Conservation (phyloP, 2,329 filamentous ascomycete species). For the Allantophomopsis cytisporea region DNA sequence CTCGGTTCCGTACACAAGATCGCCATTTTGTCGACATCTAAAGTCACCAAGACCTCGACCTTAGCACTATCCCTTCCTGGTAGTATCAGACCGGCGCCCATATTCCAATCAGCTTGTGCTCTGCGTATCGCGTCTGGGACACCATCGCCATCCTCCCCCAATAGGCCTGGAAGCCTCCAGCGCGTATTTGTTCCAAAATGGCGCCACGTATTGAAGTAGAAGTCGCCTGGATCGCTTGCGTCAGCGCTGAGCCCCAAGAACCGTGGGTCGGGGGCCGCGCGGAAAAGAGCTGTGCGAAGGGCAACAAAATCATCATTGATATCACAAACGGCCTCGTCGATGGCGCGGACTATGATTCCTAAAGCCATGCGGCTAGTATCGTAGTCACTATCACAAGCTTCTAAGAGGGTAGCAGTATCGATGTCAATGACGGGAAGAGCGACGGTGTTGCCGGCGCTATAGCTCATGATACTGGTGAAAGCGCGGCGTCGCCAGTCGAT, state of each 20-base stretch:
- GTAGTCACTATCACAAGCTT: background rate
- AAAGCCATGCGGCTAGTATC: background rate
- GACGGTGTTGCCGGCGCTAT: background rate
- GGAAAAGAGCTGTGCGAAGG: constrained; percentile 22
- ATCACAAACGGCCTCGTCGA: too few relatives aligned
- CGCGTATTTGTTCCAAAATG: constrained; percentile 26
- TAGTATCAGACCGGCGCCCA: too few relatives aligned
- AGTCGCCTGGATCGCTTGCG: constrained; percentile 22
- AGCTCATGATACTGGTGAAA: background rate
- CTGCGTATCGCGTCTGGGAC: too few relatives aligned
- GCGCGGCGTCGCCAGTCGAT: background rate
- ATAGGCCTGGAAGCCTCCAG: constrained; percentile 22
- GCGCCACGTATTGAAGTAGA: constrained; percentile 31
- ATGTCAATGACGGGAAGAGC: background rate
- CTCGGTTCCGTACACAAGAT: too few relatives aligned
- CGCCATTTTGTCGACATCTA: too few relatives aligned
- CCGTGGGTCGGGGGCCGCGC: constrained; percentile 23
- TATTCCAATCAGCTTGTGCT: too few relatives aligned
- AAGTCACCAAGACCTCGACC: too few relatives aligned
- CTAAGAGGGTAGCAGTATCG: background rate
- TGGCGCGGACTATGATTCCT: too few relatives aligned
- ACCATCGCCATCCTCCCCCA: too few relatives aligned
- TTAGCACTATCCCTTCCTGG: too few relatives aligned
- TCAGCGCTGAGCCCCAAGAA: constrained; percentile 25
- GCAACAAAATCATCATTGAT: constrained; percentile 25